Conservation (phyloP, 2,329 filamentous ascomycete species). For the Albifimbria verrucaria region DNA sequence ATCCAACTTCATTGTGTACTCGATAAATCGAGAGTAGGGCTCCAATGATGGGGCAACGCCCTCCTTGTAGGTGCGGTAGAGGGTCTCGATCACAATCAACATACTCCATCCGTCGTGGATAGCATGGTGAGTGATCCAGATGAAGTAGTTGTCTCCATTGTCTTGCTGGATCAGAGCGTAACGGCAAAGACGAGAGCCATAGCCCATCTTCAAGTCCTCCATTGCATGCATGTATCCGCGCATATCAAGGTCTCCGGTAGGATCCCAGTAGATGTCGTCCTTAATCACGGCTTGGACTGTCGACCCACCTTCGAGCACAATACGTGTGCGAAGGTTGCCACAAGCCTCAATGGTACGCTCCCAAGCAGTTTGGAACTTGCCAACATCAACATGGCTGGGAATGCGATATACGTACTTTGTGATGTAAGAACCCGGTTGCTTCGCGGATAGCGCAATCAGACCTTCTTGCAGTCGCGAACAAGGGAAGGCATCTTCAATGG, state of each 20-base stretch:
- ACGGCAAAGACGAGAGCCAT: background rate
- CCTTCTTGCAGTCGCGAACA: background rate
- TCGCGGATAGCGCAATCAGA: background rate
- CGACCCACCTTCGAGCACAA: background rate
- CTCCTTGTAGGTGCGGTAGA: slow-evolving; percentile 6
- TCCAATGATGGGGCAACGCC: slow-evolving; percentile 4
- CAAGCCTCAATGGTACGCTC: background rate
- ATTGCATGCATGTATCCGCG: background rate
- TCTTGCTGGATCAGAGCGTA: background rate
- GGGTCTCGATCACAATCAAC: slow-evolving; percentile 26
- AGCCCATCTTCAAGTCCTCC: background rate
- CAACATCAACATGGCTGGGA: background rate
- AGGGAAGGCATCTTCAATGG: background rate
- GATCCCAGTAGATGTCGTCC: background rate
- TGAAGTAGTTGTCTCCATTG: slow-evolving; percentile 1
- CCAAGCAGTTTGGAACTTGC: background rate
- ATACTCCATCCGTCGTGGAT: slow-evolving; percentile 51
- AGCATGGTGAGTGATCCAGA: slow-evolving; percentile 31
- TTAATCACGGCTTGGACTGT: background rate
- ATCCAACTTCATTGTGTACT: slow-evolving; percentile 33
- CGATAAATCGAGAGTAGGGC: slow-evolving; percentile 37
- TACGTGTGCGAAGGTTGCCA: slow-evolving; percentile 1
- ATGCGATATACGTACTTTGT: background rate
- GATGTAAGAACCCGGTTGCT: background rate
- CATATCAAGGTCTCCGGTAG: background rate